Evolutionary conservation across 495 filamentous ascomycete genomes (phyloP).

Genomic region (Paragyromitra xinjiangensis): DNA sequence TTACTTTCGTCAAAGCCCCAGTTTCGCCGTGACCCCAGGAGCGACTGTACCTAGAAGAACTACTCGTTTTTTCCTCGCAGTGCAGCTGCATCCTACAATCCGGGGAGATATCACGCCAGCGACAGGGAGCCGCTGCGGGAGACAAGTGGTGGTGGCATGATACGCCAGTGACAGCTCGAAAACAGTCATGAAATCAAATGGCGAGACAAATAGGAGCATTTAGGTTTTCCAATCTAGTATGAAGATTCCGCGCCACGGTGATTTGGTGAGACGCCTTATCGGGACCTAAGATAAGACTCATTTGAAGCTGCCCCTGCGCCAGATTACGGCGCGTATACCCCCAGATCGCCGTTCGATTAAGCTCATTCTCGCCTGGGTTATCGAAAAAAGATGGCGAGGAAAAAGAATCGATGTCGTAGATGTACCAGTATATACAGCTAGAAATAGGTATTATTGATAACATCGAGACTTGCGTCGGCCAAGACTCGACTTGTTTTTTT

Average conservation of each 20-base stretch:
- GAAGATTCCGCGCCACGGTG: background rate
- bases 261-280: conserved; percentile 26
- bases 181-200: conserved; percentile 35
- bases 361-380: background rate
- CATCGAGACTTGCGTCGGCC: conserved; percentile 28
- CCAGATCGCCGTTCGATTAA: background rate
- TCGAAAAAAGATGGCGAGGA: background rate
- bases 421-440: conserved; percentile 27
- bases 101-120: background rate
- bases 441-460: conserved; percentile 32
- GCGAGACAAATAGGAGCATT: conserved; percentile 19
- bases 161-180: conserved; percentile 17
- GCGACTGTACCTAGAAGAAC: too few relatives aligned
- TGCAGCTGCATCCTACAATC: background rate
- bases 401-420: conserved; percentile 10
- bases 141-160: conserved; percentile 12
- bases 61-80: too few relatives aligned
- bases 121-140: background rate
- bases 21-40: too few relatives aligned
- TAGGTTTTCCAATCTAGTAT: background rate
- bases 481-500: conserved; percentile 10
- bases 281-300: conserved; percentile 32
- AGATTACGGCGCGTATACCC: background rate
- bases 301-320: background rate
- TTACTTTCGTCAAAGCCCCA: too few relatives aligned